Conservation (phyloP, 2,329 filamentous ascomycete species). For the Triangularia setosa region DNA sequence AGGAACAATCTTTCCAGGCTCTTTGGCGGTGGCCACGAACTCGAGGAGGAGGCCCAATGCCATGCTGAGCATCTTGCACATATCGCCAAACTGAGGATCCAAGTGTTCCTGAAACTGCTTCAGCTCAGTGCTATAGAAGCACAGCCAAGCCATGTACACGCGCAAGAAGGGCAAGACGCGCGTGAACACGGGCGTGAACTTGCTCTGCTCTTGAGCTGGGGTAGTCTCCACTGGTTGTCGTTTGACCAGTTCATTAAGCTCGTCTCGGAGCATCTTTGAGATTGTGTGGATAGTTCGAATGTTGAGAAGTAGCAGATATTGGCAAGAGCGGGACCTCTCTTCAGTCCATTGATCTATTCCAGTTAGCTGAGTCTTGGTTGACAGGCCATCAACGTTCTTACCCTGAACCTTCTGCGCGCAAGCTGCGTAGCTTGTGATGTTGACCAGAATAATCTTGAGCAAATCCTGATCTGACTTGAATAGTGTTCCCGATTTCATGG, state of each 20-base stretch:
- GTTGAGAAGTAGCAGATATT: conserved; percentile 73
- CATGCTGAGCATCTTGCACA: conserved; percentile 45
- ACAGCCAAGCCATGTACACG: conserved; percentile 53
- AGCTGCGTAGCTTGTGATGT: conserved; percentile 77
- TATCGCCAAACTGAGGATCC: conserved; percentile 42
- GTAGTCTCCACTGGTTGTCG: conserved; percentile 33
- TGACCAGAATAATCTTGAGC: conserved; percentile 78
- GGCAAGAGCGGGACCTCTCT: conserved; percentile 45
- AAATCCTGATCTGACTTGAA: conserved; percentile 50
- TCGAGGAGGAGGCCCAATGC: conserved; percentile 49
- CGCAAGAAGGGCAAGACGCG: conserved; percentile 50
- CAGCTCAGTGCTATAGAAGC: conserved; percentile 43
- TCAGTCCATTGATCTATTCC: conserved; percentile 41
- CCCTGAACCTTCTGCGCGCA: conserved; percentile 59
- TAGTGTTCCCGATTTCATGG: conserved; percentile 62
- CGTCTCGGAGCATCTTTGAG: conserved; percentile 65
- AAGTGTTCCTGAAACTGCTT: conserved; percentile 44
- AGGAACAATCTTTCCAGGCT: conserved; percentile 36
- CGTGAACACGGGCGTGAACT: conserved; percentile 37
- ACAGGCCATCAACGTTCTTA: conserved; percentile 30
- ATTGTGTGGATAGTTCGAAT: conserved; percentile 71
- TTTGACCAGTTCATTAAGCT: conserved; percentile 53
- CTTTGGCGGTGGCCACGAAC: conserved; percentile 37
- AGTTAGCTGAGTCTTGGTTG: conserved; percentile 10
- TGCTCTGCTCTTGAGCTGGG: conserved; percentile 23